A percentile compares a stretch with the other conserved stretches of the same genome.
Conservation (phyloP, 2,329 filamentous ascomycete species). For the Stagonosporopsis chrysanthemi region DNA sequence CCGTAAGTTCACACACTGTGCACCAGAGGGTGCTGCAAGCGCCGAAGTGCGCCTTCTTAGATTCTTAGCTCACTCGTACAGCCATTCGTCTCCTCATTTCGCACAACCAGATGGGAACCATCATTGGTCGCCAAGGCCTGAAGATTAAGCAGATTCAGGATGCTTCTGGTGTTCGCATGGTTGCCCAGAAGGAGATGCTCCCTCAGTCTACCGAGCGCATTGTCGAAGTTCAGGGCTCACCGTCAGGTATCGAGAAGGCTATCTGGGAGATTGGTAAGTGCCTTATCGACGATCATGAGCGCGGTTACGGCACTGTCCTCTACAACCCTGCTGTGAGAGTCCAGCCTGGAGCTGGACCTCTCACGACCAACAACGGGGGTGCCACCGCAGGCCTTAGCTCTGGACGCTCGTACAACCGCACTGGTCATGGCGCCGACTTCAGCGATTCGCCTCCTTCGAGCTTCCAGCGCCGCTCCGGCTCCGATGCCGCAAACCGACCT, state of each 20-base stretch:
- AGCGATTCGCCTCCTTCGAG: slow-evolving; percentile 75
- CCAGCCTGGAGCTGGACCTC: slow-evolving; percentile 65
- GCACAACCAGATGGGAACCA: slow-evolving; percentile 99
- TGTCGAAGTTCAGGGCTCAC: slow-evolving; percentile 94
- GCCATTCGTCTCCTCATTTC: slow-evolving; percentile 98
- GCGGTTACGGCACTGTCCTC: slow-evolving; percentile 93
- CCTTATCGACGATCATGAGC: slow-evolving; percentile 96
- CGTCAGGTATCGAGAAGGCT: slow-evolving; percentile 93
- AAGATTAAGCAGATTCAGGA: slow-evolving; percentile 99
- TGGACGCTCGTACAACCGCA: slow-evolving; percentile 79
- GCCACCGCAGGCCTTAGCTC: slow-evolving; percentile 63
- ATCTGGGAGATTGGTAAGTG: slow-evolving; percentile 99
- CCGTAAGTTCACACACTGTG: slow-evolving; percentile 67
- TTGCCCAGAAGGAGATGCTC: slow-evolving; percentile 99
- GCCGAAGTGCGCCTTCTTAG: background rate
- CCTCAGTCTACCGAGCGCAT: slow-evolving; percentile 98
- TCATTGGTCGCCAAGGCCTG: slow-evolving; percentile 93
- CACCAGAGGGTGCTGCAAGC: background rate
- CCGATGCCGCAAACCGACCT: slow-evolving; percentile 79
- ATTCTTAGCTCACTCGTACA: slow-evolving; percentile 52
- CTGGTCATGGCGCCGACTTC: slow-evolving; percentile 96
- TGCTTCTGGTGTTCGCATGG: slow-evolving; percentile 95
- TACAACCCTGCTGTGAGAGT: slow-evolving; percentile 97
- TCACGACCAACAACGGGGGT: slow-evolving; percentile 60
- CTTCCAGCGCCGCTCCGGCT: slow-evolving; percentile 78